A percentile compares a stretch with the other conserved stretches of the same genome.
Conservation (phyloP, 2,329 filamentous ascomycete genomes). For the Hypoxylon sp. region DNA sequence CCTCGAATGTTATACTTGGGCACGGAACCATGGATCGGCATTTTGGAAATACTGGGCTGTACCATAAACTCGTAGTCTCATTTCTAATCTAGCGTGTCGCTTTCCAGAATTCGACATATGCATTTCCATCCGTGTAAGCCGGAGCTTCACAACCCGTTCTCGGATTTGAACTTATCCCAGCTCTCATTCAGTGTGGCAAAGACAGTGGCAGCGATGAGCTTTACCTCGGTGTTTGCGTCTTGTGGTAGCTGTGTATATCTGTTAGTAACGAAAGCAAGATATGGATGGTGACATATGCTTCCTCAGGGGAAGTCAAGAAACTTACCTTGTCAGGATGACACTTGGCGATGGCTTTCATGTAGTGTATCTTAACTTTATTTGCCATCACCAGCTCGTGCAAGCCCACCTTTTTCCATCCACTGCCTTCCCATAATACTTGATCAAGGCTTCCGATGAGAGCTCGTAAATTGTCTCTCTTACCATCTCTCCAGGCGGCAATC, state of each 20-base stretch:
- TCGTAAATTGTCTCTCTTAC: conserved; percentile 90
- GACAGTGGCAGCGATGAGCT: conserved; percentile 70
- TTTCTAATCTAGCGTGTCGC: conserved; percentile 26
- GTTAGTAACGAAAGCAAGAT: conserved; percentile 27
- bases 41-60: conserved; percentile 6
- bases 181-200: conserved; percentile 76
- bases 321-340: conserved; percentile 98
- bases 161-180: conserved; percentile 76
- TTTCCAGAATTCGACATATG: conserved; percentile 12
- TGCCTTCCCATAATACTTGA: conserved; percentile 86
- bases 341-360: conserved; percentile 99
- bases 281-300: no score
- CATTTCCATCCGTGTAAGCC: conserved; percentile 5
- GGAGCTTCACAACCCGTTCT: conserved; percentile 66
- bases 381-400: conserved; percentile 92
- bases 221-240: conserved; percentile 70
- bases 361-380: conserved; percentile 94
- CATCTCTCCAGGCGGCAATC: conserved; percentile 83
- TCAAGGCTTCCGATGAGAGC: conserved; percentile 89
- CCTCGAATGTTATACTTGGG: conserved; percentile 1
- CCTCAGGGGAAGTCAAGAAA: conserved; percentile 30
- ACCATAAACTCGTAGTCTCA: conserved; percentile 31
- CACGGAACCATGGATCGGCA: no score
- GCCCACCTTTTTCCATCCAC: conserved; percentile 96
- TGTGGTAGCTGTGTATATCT: conserved; percentile 62